Base-by-base conservation (phyloP, 2,329 filamentous ascomycete species). In the Cylindrodendrum hubeiense region DNA sequence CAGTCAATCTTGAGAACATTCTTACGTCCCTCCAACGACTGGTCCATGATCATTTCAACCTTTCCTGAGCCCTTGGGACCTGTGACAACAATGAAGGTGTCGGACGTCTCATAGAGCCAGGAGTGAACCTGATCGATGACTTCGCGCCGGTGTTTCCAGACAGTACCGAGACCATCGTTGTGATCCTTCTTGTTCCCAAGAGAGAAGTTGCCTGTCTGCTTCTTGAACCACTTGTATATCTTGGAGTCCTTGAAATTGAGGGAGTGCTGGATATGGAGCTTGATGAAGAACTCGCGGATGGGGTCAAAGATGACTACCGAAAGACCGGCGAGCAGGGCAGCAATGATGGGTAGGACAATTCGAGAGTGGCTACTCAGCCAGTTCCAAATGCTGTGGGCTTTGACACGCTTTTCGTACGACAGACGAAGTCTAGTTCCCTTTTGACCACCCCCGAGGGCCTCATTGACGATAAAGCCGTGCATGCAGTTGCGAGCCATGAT, bases 241-340 rank as follows among this genome's bases (percentile, higher is more conserved):
- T 82, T 86, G 74, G 90, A 95, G 66, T 96, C 90, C 47, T 89
- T 90, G 33, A 96, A 83, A 62, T 92, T 88, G 66, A 96, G 89
- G 0, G 90, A 89, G 50, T 91, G 88, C 33, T 94, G 94, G 54
- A 99, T 90, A 76, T 97, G 94, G 4, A 91, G 86, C 75, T 94
- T 94, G 80, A 98, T 93, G 74, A 97, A 98, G 76, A 97, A 96
- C 0, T 94, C 95, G 47, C 96, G 90, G 63, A 99, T 95, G 0
- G 96, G 96, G 73, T 99, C 96, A 74, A 99, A 98, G 8, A 98
- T 85, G 1, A 93, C 89, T 21, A 98, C 94, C 0, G 95, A 97
- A 51, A 96, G 83, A 34, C 91, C 90, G 0, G 95, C 94, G 30
- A 97, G 77, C 3, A 98, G 80, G 1, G 94, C 95, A 17, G 93